phyloP scores from a whole-genome alignment of 1,284 basidiomycete species.

The Earliella scabrosa region DNA sequence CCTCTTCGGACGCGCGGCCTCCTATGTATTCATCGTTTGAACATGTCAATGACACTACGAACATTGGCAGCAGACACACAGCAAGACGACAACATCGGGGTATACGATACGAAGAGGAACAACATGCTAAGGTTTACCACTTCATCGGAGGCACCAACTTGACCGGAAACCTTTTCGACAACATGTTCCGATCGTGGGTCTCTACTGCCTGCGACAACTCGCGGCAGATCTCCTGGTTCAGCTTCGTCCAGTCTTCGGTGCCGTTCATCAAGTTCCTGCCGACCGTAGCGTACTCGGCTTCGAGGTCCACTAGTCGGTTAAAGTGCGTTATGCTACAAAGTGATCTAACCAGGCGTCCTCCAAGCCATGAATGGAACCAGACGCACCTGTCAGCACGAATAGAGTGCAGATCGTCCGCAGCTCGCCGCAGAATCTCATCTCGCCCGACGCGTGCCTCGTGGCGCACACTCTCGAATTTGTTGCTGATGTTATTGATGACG shows the following conservation, averaged over 20 bases:
- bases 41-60: no score
- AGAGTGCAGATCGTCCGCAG: slow-evolving; percentile 42
- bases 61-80: no score
- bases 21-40: no score
- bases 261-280: slow-evolving; percentile 35
- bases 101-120: no score
- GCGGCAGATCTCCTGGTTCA: slow-evolving; percentile 33
- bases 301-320: slow-evolving; percentile 45
- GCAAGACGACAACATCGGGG: no score
- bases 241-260: slow-evolving; percentile 41
- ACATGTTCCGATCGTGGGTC: slow-evolving; percentile 40
- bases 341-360: not conserved
- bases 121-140: no score
- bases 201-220: slow-evolving; percentile 37
- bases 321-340: slow-evolving; percentile 40
- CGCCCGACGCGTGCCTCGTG: slow-evolving; percentile 45
- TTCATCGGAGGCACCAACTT: slow-evolving; percentile 36
- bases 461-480: slow-evolving; percentile 45
- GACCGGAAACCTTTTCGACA: slow-evolving; percentile 42
- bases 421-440: slow-evolving; percentile 45
- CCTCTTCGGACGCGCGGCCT: no score
- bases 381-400: slow-evolving; percentile 45
- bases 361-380: slow-evolving; percentile 3
- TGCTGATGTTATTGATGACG: slow-evolving; percentile 45
- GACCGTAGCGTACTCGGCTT: slow-evolving; percentile 45